These are phyloP conservation scores for Rhizopogon roseolus DNA, from an alignment of 768 basidiomycete genomes.

Conservation along the genomic window DNA sequence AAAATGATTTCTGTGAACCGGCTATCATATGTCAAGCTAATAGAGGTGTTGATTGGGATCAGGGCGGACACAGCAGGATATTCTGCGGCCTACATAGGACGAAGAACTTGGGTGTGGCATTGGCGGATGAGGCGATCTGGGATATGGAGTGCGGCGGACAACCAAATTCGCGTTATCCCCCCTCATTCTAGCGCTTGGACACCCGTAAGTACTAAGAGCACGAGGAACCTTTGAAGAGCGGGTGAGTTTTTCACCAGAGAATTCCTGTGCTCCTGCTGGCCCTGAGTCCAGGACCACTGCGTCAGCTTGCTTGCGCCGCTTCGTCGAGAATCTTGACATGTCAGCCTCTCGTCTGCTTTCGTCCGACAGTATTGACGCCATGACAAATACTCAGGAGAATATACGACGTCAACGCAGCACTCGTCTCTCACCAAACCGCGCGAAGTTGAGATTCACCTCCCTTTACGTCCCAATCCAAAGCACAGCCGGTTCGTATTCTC, in stretches of 20 bases:
- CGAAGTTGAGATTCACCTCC: conserved; percentile 16
- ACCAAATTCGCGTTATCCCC: neutral
- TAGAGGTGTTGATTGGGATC: conserved; percentile 63
- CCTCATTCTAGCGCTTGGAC: conserved; percentile 18
- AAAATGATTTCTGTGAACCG: too few species aligned
- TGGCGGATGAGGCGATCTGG: neutral
- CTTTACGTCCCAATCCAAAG: conserved; percentile 14
- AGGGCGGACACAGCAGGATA: conserved; percentile 7
- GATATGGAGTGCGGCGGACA: conserved; percentile 9
- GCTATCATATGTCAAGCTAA: conserved; percentile 7
- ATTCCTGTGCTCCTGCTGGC: too few species aligned
- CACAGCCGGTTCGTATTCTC: conserved; percentile 15
- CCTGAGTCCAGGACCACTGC: too few species aligned
- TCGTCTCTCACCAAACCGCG: conserved; percentile 13
- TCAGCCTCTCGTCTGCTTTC: too few species aligned
- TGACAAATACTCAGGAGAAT: neutral
- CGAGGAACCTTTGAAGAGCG: conserved; percentile 5
- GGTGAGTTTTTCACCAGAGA: neutral
- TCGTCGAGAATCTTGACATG: too few species aligned
- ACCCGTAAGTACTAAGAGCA: conserved; percentile 23
- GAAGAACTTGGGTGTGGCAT: neutral
- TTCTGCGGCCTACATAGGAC: neutral
- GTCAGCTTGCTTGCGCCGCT: too few species aligned
- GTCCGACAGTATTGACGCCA: neutral
- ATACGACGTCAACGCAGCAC: conserved; percentile 17